These are phyloP conservation scores for Cladosporium colombiae DNA, from an alignment of 2,329 filamentous ascomycete genomes.

Conservation along the genomic window DNA sequence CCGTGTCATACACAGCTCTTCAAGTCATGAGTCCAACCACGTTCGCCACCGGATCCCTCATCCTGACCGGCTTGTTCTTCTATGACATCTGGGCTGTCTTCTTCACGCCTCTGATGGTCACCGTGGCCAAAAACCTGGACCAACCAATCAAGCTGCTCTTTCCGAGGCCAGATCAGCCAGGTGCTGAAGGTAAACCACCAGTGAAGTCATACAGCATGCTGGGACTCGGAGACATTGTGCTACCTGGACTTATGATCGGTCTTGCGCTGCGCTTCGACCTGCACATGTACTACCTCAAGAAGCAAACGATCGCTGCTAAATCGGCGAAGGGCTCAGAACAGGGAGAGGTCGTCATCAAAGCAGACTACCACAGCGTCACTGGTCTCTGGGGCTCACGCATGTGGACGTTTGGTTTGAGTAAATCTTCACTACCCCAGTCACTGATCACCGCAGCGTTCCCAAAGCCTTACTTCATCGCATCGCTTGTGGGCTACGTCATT, in stretches of 20 bases:
- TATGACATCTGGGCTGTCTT: slow-evolving; percentile 96
- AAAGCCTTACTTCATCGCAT: slow-evolving; percentile 83
- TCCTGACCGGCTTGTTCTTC: slow-evolving; percentile 79
- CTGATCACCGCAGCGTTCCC: slow-evolving; percentile 57
- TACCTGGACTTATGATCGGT: slow-evolving; percentile 88
- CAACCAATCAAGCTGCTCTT: slow-evolving; percentile 92
- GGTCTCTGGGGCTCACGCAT: slow-evolving; percentile 81
- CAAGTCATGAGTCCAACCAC: slow-evolving; percentile 86
- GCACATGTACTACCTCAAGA: slow-evolving; percentile 75
- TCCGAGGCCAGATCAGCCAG: slow-evolving; percentile 57
- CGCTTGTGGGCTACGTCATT: slow-evolving; percentile 71
- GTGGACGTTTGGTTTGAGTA: slow-evolving; percentile 61
- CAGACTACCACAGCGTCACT: slow-evolving; percentile 52
- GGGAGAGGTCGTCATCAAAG: slow-evolving; percentile 35
- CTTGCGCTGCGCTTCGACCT: slow-evolving; percentile 90
- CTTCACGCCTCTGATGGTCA: slow-evolving; percentile 83
- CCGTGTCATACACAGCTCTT: slow-evolving; percentile 80
- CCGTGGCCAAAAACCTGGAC: slow-evolving; percentile 84
- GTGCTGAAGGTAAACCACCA: slow-evolving; percentile 38
- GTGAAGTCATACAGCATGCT: slow-evolving; percentile 66
- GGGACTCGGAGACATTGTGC: slow-evolving; percentile 88
- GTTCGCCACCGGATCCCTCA: slow-evolving; percentile 75
- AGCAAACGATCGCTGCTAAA: slow-evolving; percentile 53
- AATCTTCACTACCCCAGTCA: slow-evolving; percentile 23
- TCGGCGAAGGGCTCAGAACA: slow-evolving; percentile 40